Evolutionary conservation across 345 rosid species (phyloP), one percentile per base, ranked within the genome.

Genomic region (Aquilaria malaccensis): DNA sequence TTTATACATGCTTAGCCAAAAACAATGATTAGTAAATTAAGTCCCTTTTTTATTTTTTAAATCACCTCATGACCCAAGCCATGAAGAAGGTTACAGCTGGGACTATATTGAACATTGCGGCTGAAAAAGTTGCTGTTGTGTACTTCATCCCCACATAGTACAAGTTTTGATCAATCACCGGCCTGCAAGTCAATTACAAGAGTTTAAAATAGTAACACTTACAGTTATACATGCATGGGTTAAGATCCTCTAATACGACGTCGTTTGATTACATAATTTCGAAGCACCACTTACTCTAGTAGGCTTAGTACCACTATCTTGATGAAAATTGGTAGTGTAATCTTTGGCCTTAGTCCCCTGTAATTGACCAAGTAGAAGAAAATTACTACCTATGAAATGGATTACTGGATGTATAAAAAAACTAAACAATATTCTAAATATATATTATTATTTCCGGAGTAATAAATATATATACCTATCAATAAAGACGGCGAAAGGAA

Each of bases 81-180:
- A 94, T 68, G 32, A 94, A 29, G 13, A 94, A 84, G 52, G 97
- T 86, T 55, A 86, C 77, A 49, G 97, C 97, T 0, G 99, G 99
- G 57, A 94, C 76, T 69, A 93, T 73, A 33, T 93, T 93, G 74
- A 80, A 63, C 83, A 89, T 80, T 60, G 99, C 89, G 0, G 90
- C 79, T 53, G 97, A 86, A 60, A 87, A 87, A 11, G 99, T 93
- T 7, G 90, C 99, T 0, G 96, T 89, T 0, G 97, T 87, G 56
- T 80, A 72, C 77, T 86, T 93, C 92, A 93, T 84, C 55, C 97
- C 96, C 31, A 80, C 13, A 15, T 64, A 83, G 57, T 86, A 93
- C 56, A 87, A 57, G 71, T 93, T 89, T 37, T 90, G 99, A 70
- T 86, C 91, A 4, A 93, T 90, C 9, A 90, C 99, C 30, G 86